Base-by-base conservation (phyloP, 192 early-diverging fungal genomes). In the Backusella morwellensis region DNA sequence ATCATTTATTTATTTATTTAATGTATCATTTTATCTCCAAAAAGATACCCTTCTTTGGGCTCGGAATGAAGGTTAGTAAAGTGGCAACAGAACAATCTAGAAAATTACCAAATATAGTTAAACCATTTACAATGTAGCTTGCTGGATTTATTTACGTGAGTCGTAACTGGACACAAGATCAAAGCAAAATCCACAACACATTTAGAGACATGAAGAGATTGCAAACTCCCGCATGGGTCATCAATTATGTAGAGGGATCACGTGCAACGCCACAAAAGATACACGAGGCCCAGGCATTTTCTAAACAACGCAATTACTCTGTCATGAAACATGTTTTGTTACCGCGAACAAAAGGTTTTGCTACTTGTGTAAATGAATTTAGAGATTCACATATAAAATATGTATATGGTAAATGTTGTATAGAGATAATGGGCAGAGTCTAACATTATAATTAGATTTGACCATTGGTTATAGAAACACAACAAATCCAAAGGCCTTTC, bases 11-110 rank as follows among this genome's bases (percentile, higher is more conserved):
- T 40, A 11, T 40, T 40, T 11, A 40, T 40, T 32, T 32, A 32
- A 2, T 11, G 38, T 11, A 40, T 29, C 7, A 32, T 75, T 14
- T 38, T 42, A 11, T 23, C 63, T 41, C 38, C 34, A 54, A 17
- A 17, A 81, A 89, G 88, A 81, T 89, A 71, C 88, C 88, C 9
- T 89, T 89, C 74, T 89, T 88, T 79, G 88, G 88, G 47, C 88
- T 84, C 82, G 88, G 88, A 35, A 89, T 89, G 88, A 88, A 86
- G 88, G 85, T 85, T 77, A 73, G 73, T 75, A 67, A 34, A 7
- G 47, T 11, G 1, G 1, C 40, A 6, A 59, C 12, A 59, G 17
- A 63, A n/a, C 6, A 50, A 50, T 50, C 47, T 50, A 70, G 7
- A 56, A 54, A 9, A 38, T 42, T 35, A 17, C 2, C 35, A 38